Base-by-base conservation (phyloP, 495 filamentous ascomycete species). In the Pseudoneurospora amorphoporcata region DNA sequence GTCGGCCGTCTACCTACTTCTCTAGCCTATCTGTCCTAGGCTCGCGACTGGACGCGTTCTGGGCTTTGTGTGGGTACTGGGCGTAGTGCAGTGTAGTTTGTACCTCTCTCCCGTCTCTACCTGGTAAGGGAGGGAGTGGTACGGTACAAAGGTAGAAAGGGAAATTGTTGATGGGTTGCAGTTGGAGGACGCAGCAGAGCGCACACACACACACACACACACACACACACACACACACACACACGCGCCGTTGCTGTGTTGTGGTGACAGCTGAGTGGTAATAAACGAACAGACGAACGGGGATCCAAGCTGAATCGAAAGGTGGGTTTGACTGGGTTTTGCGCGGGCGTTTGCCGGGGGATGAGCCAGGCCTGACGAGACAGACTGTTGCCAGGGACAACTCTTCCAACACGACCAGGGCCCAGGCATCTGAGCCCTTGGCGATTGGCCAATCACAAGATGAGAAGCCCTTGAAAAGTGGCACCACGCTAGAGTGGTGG, bases 331-430 rank as follows among this genome's bases (percentile, higher is more conserved):
- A 53, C 19, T 10, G 45, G 45, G 45, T 45, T 45, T 47, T 47
- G 47, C 47, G 47, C 43, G 43, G 43, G 43, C 43, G 43, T 47
- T 58, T 58, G 53, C 53, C 53, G 53, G 53, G 53, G 53, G 39
- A 61, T 61, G 53, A 35, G 53, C 53, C 47, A 58, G 47, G 4
- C 47, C 53, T 16, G 23, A 61, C 29, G 53, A 61, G 23, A 32
- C 23, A 23, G 53, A 8, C 53, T 32, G 75, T 76, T 77, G 76
- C 69, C 37, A 75, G 41, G 72, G 68, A 40, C 71, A 72, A 69
- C 73, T 12, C 43, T n/a, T n/a, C 35, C 35, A 37, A 37, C 35
- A 61, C 12, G 47, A 5, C 47, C 47, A 35, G 65, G 43, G 47
- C 5, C 47, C 47, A 35, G 65, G 43, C 37, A 37, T 32, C 14